phyloP scores from a whole-genome alignment of 371 early-diverging fungal species.

The Rhizopus sp. region DNA sequence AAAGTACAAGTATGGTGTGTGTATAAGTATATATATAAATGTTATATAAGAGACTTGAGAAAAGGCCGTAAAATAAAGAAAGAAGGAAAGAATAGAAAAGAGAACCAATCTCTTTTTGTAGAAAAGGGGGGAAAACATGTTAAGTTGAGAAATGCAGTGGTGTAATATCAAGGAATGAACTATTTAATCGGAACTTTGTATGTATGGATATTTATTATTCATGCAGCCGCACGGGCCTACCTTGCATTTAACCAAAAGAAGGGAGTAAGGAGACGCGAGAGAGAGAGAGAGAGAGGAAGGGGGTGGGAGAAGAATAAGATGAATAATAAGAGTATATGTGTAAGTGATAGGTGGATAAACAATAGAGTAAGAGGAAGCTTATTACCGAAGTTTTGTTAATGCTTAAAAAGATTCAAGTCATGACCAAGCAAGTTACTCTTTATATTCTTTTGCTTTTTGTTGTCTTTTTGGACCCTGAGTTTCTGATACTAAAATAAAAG shows the following conservation, averaged over 20 bases:
- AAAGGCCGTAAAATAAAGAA: constrained; percentile 6
- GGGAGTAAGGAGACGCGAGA: too few species aligned
- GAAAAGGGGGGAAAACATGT: constrained; percentile 10
- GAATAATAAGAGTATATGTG: not conserved
- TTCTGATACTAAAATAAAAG: not conserved
- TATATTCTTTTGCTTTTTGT: not conserved
- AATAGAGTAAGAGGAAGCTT: constrained; percentile 3
- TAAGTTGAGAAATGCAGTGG: constrained; percentile 22
- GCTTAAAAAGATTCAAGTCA: constrained; percentile 3
- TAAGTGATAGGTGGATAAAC: not conserved
- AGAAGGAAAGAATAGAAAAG: constrained; percentile 5
- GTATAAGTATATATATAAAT: constrained; percentile 4
- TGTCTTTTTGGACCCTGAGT: constrained; percentile 2
- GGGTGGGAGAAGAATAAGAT: not conserved
- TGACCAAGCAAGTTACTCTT: not conserved
- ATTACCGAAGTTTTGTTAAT: constrained; percentile 1
- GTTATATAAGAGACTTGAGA: not conserved
- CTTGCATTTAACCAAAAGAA: not conserved
- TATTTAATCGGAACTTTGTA: constrained; percentile 29
- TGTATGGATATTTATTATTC: constrained; percentile 10
- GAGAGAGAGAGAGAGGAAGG: too few species aligned
- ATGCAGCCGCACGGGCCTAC: constrained; percentile 32
- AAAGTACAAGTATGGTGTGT: not conserved
- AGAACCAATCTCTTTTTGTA: constrained; percentile 8
- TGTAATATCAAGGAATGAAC: constrained; percentile 32